Conservation (phyloP, 176 grass and related monocot genomes). For the Raddia distichophylla region DNA sequence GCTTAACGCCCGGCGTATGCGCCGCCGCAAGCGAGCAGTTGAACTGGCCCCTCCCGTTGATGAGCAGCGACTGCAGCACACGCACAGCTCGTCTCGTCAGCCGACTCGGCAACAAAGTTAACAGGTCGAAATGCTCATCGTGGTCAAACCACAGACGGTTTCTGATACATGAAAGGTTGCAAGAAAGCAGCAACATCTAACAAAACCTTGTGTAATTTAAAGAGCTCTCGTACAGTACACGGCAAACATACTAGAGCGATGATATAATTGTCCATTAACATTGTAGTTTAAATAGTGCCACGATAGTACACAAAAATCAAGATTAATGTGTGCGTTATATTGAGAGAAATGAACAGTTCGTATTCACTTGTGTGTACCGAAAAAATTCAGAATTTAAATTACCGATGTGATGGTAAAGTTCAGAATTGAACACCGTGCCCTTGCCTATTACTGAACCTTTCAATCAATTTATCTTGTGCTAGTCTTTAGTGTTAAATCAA, state of each 20-base stretch:
- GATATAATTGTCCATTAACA: too few relatives aligned
- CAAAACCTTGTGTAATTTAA: background rate
- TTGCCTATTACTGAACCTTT: background rate
- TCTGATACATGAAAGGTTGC: background rate
- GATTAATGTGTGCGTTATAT: too few relatives aligned
- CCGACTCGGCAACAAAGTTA: background rate
- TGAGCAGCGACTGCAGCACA: slow-evolving; percentile 71
- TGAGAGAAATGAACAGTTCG: too few relatives aligned
- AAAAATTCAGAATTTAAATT: background rate
- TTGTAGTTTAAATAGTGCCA: too few relatives aligned
- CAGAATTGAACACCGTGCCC: background rate
- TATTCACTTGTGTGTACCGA: too few relatives aligned
- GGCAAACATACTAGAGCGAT: too few relatives aligned
- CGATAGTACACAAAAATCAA: too few relatives aligned
- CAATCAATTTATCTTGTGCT: background rate
- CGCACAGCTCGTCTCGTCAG: background rate
- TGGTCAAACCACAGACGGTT: background rate
- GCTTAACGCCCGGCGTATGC: slow-evolving; percentile 32
- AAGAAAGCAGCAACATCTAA: background rate
- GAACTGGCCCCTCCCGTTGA: slow-evolving; percentile 82
- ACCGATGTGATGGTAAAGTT: background rate
- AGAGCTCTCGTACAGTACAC: too few relatives aligned
- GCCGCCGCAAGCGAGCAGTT: slow-evolving; percentile 73
- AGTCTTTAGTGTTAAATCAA: background rate
- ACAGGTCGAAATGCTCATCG: background rate